Percentiles rank a stretch among this genome's conserved stretches.
These are phyloP conservation scores for Mucor circinelloides DNA, from an alignment of 371 early-diverging fungal genomes.

Conservation along the genomic window DNA sequence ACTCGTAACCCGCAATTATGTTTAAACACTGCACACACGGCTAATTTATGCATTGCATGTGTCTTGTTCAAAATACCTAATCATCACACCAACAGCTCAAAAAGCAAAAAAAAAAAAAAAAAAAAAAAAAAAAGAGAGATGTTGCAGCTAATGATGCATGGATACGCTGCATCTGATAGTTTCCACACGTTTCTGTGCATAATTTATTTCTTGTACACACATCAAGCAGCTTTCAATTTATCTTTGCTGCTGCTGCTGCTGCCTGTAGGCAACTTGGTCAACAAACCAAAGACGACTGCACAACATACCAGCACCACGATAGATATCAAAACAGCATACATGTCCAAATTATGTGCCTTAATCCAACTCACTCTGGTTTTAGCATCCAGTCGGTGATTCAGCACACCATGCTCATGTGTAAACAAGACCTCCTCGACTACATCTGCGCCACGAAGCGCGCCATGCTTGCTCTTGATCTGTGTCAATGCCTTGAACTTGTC, in stretches of 20 bases:
- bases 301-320: not conserved
- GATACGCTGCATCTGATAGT: not conserved
- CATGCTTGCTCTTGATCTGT: constrained; percentile 21
- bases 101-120: too few species aligned
- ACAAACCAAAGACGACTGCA: not conserved
- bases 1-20: too few species aligned
- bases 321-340: constrained; percentile 4
- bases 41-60: too few species aligned
- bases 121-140: too few species aligned
- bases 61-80: too few species aligned
- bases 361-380: constrained; percentile 22
- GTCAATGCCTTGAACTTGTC: constrained; percentile 17
- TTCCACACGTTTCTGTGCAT: not conserved
- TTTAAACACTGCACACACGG: too few species aligned
- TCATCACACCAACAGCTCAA: too few species aligned
- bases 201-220: not conserved
- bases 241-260: not conserved
- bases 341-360: constrained; percentile 31
- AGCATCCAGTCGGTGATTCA: constrained; percentile 24
- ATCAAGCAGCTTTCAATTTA: not conserved
- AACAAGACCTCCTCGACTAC: constrained; percentile 32
- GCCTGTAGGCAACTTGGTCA: not conserved
- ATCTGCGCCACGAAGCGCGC: constrained; percentile 24
- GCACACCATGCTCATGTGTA: constrained; percentile 8
- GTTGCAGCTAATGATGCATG: not conserved